A percentile compares a stretch with the other conserved stretches of the same genome.
These are phyloP conservation scores for Vachellia pachyceras DNA, from an alignment of 306 rosid species.

Conservation along the genomic window DNA sequence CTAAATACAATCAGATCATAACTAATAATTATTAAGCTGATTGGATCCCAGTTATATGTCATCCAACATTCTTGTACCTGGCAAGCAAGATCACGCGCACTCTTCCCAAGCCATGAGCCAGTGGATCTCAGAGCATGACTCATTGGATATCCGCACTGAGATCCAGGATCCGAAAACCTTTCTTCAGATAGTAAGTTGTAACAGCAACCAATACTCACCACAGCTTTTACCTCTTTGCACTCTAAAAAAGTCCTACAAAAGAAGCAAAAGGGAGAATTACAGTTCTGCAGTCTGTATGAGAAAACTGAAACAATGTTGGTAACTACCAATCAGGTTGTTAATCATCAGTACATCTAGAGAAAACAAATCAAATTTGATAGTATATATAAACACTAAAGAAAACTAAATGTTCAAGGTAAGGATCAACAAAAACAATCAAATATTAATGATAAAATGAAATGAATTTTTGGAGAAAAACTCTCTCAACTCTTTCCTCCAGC, in stretches of 20 bases:
- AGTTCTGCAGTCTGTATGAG: slow-evolving; percentile 7
- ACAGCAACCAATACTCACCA: slow-evolving; percentile 91
- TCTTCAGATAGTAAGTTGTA: slow-evolving; percentile 89
- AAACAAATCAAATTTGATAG: slow-evolving; percentile 23
- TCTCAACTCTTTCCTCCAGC: slow-evolving; percentile 1
- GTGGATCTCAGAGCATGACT: slow-evolving; percentile 70
- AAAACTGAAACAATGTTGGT: slow-evolving; percentile 3
- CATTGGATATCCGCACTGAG: slow-evolving; percentile 80
- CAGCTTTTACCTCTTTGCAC: slow-evolving; percentile 84
- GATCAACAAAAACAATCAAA: slow-evolving; percentile 9
- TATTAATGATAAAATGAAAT: slow-evolving; percentile 14
- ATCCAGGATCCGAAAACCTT: slow-evolving; percentile 45
- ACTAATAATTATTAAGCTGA: too few relatives aligned
- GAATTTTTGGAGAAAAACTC: slow-evolving; percentile 12
- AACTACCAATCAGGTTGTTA: slow-evolving; percentile 6
- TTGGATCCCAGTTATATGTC: too few relatives aligned
- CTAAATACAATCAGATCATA: too few relatives aligned
- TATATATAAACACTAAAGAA: slow-evolving; percentile 16
- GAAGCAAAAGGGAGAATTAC: slow-evolving; percentile 36
- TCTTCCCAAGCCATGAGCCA: slow-evolving; percentile 76
- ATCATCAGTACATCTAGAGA: slow-evolving; percentile 16
- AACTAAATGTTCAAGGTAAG: background rate
- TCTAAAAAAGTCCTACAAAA: slow-evolving; percentile 73
- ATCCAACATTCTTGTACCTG: slow-evolving; percentile 76
- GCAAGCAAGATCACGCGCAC: slow-evolving; percentile 89